Conservation (phyloP, 2,329 filamentous ascomycete genomes). For the Colletotrichum sp. region DNA sequence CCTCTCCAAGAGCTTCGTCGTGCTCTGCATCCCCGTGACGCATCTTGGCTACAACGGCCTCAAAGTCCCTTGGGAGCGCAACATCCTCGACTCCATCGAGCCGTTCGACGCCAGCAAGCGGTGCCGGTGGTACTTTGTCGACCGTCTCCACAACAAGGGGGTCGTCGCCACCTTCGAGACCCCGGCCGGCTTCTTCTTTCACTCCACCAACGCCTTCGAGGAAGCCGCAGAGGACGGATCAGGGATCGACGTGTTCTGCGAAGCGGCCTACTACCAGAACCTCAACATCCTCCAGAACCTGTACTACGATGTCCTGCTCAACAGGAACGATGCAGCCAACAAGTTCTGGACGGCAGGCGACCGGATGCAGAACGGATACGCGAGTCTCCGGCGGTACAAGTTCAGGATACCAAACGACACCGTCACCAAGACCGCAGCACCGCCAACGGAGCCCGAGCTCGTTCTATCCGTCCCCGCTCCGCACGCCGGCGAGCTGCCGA, state of each 20-base stretch:
- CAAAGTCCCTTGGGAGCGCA: constrained; percentile 67
- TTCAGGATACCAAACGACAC: constrained; percentile 39
- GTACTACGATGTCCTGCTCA: constrained; percentile 72
- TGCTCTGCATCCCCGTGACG: constrained; percentile 75
- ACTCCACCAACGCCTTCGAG: constrained; percentile 80
- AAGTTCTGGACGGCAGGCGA: constrained; percentile 48
- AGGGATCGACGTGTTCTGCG: constrained; percentile 63
- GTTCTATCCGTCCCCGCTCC: constrained; percentile 49
- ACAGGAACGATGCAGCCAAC: constrained; percentile 50
- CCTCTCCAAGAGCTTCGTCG: constrained; percentile 71
- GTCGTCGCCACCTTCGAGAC: constrained; percentile 73
- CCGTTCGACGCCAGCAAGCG: constrained; percentile 62
- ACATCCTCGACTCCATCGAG: constrained; percentile 71
- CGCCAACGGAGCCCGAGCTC: constrained; percentile 1
- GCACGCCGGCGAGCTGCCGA: constrained; percentile 67
- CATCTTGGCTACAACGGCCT: constrained; percentile 64
- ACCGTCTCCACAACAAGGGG: constrained; percentile 66
- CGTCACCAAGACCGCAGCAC: constrained; percentile 2
- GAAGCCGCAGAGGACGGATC: constrained; percentile 46
- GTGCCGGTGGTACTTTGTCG: constrained; percentile 77
- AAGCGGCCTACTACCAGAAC: constrained; percentile 68
- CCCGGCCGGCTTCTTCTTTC: constrained; percentile 78
- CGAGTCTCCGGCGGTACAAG: constrained; percentile 48
- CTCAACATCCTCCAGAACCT: constrained; percentile 69
- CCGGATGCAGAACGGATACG: constrained; percentile 38